Base-by-base conservation (phyloP, 371 early-diverging fungal species). In the Mortierella sp. region DNA sequence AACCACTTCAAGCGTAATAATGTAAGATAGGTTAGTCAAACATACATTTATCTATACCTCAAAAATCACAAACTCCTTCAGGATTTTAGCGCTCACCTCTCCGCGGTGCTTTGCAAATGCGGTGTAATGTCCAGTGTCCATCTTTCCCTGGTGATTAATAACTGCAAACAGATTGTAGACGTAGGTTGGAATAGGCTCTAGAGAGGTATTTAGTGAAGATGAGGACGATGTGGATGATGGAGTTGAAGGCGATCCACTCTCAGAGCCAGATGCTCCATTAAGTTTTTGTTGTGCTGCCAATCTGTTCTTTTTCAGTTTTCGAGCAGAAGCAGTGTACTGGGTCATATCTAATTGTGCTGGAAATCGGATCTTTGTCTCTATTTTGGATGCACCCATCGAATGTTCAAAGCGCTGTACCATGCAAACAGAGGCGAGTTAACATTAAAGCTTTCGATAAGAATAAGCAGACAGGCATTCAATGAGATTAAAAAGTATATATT, bases 101-200 rank as follows among this genome's bases (percentile, higher is more conserved):
- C 90, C 93, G 26, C 96, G 90, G 66, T 90, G 90, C 64, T 90
- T 89, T 5, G 93, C 94, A 75, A 87, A 96, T 64, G 94, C 92
- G 4, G 94, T 96, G 80, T 98, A 98, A 83, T 98, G 98, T 5
- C 98, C 98, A 0, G 96, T 95, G 65, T 98, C 96, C 72, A 97
- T 84, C 64, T 90, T 91, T 18, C 98, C 98, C 64, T 91, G 89
- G 66, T 98, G 98, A 61, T 94, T 95, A 30, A 97, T 92, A 5
- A 98, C 96, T 1, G 97, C 95, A 86, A 97, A 97, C 43, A 98
- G 83, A 1, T 89, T 86, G 78, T 98, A 98, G 45, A 90, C 83
- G 83, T 93, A 93, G 8, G 93, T 85, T 0, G 94, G 94, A 66
- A 88, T 84, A 3, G 76, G 72, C 14, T 80, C 81, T 43, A 64